phyloP scores from a whole-genome alignment of 106 monocot species.

The Xerophyta viscosa region DNA sequence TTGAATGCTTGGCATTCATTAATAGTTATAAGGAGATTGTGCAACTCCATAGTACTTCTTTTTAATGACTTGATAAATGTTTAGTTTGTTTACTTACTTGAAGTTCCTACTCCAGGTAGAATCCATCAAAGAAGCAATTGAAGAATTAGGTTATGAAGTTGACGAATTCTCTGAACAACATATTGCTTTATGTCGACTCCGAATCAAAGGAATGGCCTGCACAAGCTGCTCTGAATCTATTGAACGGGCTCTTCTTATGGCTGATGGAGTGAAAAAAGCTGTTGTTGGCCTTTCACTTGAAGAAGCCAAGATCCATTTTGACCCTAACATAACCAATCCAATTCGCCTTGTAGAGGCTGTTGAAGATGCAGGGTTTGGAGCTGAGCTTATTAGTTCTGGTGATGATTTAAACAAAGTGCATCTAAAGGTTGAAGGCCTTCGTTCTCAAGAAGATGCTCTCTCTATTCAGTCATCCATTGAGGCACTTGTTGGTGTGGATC shows the following conservation, averaged over 20 bases:
- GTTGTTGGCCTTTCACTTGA: conserved; percentile 87
- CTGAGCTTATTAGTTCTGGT: conserved; percentile 52
- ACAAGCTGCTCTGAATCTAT: conserved; percentile 92
- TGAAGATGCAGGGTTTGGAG: conserved; percentile 74
- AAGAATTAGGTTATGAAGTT: conserved; percentile 54
- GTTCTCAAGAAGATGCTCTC: conserved; percentile 37
- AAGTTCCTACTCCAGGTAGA: conserved; percentile 36
- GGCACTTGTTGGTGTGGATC: conserved; percentile 63
- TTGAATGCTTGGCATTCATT: too few species aligned
- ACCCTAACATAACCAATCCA: conserved; percentile 46
- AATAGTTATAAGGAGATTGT: too few species aligned
- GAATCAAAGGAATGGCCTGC: conserved; percentile 91
- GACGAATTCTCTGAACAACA: conserved; percentile 57
- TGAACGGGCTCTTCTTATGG: conserved; percentile 54
- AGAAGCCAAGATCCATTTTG: conserved; percentile 92
- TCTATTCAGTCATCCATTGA: conserved; percentile 62
- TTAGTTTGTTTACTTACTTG: too few species aligned
- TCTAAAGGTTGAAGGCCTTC: conserved; percentile 65
- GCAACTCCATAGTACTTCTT: too few species aligned
- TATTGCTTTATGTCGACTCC: conserved; percentile 61
- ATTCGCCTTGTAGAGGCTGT: conserved; percentile 44
- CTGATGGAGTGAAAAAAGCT: conserved; percentile 80
- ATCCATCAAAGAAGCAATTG: conserved; percentile 56
- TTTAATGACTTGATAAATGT: too few species aligned
- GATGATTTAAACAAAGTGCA: conserved; percentile 67